Percentiles rank a stretch among this genome's conserved stretches.
These are phyloP conservation scores for Biancaea sappan DNA, from an alignment of 306 rosid genomes.

Conservation along the genomic window DNA sequence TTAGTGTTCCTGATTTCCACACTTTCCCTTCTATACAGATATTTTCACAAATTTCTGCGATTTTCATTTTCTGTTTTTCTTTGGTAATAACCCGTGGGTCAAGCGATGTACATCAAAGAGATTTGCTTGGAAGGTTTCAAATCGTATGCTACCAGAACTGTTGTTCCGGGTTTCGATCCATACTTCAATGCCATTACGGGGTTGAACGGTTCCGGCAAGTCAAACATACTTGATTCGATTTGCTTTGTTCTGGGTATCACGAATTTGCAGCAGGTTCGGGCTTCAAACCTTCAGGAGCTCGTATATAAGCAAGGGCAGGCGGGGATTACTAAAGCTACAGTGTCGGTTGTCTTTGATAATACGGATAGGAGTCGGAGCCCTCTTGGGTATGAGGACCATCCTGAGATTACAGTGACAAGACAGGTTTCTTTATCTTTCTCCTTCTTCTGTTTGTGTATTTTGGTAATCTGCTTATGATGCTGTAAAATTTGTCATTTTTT, in stretches of 20 bases:
- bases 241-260: conserved; percentile 93
- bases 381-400: conserved; percentile 77
- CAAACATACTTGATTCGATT: conserved; percentile 89
- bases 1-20: neutral
- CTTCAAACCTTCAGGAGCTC: conserved; percentile 93
- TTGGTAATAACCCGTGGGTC: neutral
- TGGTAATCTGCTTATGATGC: neutral
- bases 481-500: neutral
- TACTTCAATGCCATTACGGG: conserved; percentile 94
- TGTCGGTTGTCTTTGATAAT: conserved; percentile 82
- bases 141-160: conserved; percentile 91
- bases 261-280: conserved; percentile 91
- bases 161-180: conserved; percentile 86
- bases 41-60: neutral
- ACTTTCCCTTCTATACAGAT: neutral
- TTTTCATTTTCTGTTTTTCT: neutral
- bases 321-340: conserved; percentile 95
- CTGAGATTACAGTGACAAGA: conserved; percentile 86
- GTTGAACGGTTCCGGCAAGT: conserved; percentile 93
- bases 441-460: neutral
- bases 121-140: conserved; percentile 95
- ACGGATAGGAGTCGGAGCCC: conserved; percentile 75
- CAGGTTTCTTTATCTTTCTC: conserved; percentile 53
- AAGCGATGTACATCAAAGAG: conserved; percentile 79
- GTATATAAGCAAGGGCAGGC: conserved; percentile 99